A percentile compares a stretch with the other conserved stretches of the same genome.
phyloP scores from a whole-genome alignment of 1,284 basidiomycete species.

The Melampsora larici-populina region DNA sequence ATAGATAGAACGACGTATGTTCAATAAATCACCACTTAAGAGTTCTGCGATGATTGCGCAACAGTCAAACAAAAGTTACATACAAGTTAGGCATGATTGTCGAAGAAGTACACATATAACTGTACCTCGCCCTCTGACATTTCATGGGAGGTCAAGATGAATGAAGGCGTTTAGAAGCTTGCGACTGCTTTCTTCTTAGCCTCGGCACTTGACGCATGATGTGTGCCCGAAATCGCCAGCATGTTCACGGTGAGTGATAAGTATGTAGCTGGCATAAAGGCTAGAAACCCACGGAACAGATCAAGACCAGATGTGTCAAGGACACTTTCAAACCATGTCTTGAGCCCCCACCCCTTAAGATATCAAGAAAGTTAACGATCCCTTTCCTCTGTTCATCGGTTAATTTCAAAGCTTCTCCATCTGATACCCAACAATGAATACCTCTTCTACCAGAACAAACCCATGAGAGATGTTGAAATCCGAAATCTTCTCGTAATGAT shows the following conservation, averaged over 20 bases:
- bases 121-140: too few relatives aligned
- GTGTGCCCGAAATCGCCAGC: slow-evolving; percentile 63
- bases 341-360: too few relatives aligned
- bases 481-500: too few relatives aligned
- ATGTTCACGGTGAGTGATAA: slow-evolving; percentile 79
- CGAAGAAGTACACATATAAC: too few relatives aligned
- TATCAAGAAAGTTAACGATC: too few relatives aligned
- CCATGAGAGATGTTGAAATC: too few relatives aligned
- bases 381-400: too few relatives aligned
- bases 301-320: neutral
- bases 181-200: slow-evolving; percentile 33
- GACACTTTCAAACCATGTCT: too few relatives aligned
- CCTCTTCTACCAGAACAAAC: too few relatives aligned
- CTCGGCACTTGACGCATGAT: slow-evolving; percentile 40
- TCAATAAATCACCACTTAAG: slow-evolving; percentile 60
- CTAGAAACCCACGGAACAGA: neutral
- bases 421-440: too few relatives aligned
- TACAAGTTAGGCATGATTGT: slow-evolving; percentile 47
- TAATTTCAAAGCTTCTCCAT: too few relatives aligned
- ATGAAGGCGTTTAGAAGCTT: slow-evolving; percentile 14
- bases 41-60: slow-evolving; percentile 89
- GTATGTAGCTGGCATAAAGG: slow-evolving; percentile 62
- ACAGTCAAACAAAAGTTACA: slow-evolving; percentile 74
- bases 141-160: too few relatives aligned
- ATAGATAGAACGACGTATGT: slow-evolving; percentile 65